phyloP scores from a whole-genome alignment of 176 grass and related monocot species.

The Avena eriantha region DNA sequence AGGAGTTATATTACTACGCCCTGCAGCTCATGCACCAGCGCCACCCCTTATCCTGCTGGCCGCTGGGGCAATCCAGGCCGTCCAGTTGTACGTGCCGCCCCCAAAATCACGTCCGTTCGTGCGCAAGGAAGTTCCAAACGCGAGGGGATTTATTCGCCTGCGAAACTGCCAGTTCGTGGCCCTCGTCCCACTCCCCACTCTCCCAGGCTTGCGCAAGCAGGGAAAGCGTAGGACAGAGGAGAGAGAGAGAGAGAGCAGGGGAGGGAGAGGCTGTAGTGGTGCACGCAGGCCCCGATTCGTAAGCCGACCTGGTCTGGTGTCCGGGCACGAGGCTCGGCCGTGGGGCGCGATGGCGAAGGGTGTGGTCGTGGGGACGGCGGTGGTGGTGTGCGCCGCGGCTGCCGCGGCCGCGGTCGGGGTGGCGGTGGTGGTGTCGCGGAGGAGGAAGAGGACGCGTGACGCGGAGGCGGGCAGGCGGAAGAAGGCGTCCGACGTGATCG shows the following conservation, averaged over 20 bases:
- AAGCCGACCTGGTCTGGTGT: constrained; percentile 1
- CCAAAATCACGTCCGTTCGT: neutral
- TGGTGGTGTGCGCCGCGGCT: constrained; percentile 65
- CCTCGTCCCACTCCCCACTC: constrained; percentile 34
- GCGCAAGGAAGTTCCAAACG: fast-evolving
- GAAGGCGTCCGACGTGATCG: constrained; percentile 48
- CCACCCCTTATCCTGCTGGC: neutral
- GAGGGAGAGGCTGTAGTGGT: neutral
- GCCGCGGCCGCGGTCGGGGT: constrained; percentile 69
- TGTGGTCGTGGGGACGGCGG: constrained; percentile 56
- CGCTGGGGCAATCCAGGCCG: neutral
- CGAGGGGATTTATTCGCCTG: constrained; percentile 27
- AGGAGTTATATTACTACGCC: neutral
- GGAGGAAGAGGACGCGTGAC: constrained; percentile 37
- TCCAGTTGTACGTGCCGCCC: neutral
- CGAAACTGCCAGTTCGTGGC: constrained; percentile 45
- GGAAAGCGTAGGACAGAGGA: neutral
- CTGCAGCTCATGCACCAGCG: neutral
- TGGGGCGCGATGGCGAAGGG: constrained; percentile 62
- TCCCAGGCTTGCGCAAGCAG: constrained; percentile 35
- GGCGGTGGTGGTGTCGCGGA: constrained; percentile 55
- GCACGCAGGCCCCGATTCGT: constrained; percentile 40
- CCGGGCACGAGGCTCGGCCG: constrained; percentile 26
- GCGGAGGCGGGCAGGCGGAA: constrained; percentile 49
- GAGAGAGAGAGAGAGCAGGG: too few relatives aligned